Percentiles rank a stretch among this genome's conserved stretches.
phyloP scores from a whole-genome alignment of 495 filamentous ascomycete species.

The Aspergillus sparsus region DNA sequence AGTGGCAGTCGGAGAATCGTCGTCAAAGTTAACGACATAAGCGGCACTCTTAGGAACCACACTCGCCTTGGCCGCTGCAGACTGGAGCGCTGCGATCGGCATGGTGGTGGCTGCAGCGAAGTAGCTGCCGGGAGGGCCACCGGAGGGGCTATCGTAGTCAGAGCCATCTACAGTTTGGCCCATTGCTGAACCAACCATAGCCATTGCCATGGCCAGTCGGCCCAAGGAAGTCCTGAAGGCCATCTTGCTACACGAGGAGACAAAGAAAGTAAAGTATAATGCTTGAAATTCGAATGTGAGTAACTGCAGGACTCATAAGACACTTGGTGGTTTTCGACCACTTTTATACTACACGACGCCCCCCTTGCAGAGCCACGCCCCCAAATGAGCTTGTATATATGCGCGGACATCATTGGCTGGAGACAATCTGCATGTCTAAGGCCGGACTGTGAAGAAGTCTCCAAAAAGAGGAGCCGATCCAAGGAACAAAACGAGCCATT shows the following conservation, averaged over 20 bases:
- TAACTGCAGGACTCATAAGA: too few species aligned
- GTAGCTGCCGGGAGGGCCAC: conserved; percentile 33
- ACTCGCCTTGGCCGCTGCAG: conserved; percentile 30
- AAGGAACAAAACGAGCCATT: too few species aligned
- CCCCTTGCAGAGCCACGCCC: too few species aligned
- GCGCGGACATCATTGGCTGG: too few species aligned
- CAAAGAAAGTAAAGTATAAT: too few species aligned
- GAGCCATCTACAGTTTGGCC: conserved; percentile 27
- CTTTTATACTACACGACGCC: too few species aligned
- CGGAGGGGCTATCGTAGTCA: conserved; percentile 28
- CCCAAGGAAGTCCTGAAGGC: background rate
- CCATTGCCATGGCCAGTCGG: conserved; percentile 9
- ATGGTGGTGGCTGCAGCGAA: conserved; percentile 31
- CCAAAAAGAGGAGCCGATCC: too few species aligned
- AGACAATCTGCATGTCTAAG: too few species aligned
- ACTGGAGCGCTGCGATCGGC: conserved; percentile 33
- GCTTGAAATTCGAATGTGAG: too few species aligned
- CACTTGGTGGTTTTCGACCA: too few species aligned
- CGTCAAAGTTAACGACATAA: conserved; percentile 27
- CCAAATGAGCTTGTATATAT: too few species aligned
- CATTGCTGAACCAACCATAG: conserved; percentile 13
- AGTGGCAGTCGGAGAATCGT: conserved; percentile 22
- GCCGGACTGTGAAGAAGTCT: too few species aligned
- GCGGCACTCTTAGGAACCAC: conserved; percentile 27
- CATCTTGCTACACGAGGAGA: background rate